Evolutionary conservation across 495 filamentous ascomycete species (phyloP), one percentile per base, ranked within the genome.

Genomic region (Penicillium ochrochloron): DNA sequence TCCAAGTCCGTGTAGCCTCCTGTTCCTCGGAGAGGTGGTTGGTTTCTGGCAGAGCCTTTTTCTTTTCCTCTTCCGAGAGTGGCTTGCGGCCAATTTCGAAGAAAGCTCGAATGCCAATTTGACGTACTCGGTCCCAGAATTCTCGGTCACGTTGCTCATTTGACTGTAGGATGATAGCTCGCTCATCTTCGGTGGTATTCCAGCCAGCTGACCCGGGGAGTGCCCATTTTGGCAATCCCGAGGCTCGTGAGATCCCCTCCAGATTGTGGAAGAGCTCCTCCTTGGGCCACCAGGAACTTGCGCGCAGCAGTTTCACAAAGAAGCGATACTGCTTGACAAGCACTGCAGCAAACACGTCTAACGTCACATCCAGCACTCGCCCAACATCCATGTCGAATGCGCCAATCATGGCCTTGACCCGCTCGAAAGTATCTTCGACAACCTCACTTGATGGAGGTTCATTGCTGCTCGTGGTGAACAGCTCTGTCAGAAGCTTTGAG

Each of bases 251-350:
- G 37, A 67, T 64, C 14, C 77, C 75, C 8, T 79, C 79, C 21
- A 63, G 44, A 11, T 60, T 50, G 35, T 66, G 69, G 29, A 78
- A 63, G 23, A 56, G 64, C 34, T 79, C 74, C 55, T 84, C 85
- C 54, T 90, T 86, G 3, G 96, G 96, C 96, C 96, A 99, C 95
- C 95, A 99, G 19, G 95, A 94, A 80, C 96, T 97, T 50, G 87
- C 86, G 19, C 93, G 86, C 17, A 98, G 80, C 29, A 97, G 85
- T 74, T 94, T 97, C 72, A 97, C 88, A 69, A 97, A 97, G 80
- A 98, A 98, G 6, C 90, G 85, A 70, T 89, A 93, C 61, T 96
- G 89, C 64, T 91, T 91, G 52, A 96, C 87, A 57, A 97, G 84
- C 3, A 92, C 86, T 35, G 90, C 89, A 5, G 93, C 93, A 63